Percentiles rank a stretch among this genome's conserved stretches.
These are phyloP conservation scores for Podaxis carcinomalis DNA, from an alignment of 768 basidiomycete genomes.

Conservation along the genomic window DNA sequence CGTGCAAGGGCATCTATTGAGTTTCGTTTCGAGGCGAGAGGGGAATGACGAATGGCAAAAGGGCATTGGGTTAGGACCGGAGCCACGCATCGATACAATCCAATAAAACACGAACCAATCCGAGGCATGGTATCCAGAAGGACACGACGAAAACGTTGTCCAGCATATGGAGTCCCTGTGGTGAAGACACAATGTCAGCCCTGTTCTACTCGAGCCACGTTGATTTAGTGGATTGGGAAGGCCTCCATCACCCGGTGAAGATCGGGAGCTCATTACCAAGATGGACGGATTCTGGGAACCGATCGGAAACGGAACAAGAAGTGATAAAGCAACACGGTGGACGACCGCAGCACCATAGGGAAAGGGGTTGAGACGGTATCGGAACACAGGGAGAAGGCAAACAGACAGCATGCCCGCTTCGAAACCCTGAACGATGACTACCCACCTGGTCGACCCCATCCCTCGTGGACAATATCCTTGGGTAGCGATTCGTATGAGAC, in stretches of 20 bases:
- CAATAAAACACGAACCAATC: slow-evolving; percentile 47
- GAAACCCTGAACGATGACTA: slow-evolving; percentile 5
- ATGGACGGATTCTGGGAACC: not conserved
- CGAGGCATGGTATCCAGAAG: slow-evolving; percentile 68
- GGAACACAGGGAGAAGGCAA: not conserved
- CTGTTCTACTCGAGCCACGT: not conserved
- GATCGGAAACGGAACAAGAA: not conserved
- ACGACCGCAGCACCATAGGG: not conserved
- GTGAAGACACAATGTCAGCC: not conserved
- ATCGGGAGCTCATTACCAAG: not conserved
- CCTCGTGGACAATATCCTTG: slow-evolving; percentile 58
- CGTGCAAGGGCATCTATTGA: slow-evolving; percentile 65
- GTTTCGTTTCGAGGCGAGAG: not conserved
- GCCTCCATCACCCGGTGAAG: not conserved
- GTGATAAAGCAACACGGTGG: not conserved
- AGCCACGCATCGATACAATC: not conserved
- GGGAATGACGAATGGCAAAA: not conserved
- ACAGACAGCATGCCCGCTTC: not conserved
- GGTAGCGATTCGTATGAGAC: slow-evolving; percentile 70
- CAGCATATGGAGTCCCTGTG: slow-evolving; percentile 55
- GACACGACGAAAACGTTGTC: slow-evolving; percentile 58
- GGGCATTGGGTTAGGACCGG: not conserved
- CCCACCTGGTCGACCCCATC: slow-evolving; percentile 73
- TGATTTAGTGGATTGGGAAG: not conserved
- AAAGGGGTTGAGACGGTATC: not conserved